Conservation (phyloP, 1,139 yeast genomes). For the Pichia sp. region DNA sequence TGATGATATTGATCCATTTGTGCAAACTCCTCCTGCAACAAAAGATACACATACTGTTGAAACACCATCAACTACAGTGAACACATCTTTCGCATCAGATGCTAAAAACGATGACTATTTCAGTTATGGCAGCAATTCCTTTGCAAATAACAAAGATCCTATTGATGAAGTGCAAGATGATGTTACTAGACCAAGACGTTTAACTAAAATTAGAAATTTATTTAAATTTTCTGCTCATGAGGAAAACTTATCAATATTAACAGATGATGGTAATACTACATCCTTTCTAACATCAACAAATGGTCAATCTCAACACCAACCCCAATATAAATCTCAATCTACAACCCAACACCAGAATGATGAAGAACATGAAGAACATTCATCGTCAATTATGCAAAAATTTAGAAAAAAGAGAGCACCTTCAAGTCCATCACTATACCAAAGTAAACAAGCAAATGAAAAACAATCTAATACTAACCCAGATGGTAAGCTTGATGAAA, state of each 20-base stretch:
- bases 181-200: constrained; percentile 18
- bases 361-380: constrained; percentile 15
- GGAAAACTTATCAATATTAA: not conserved
- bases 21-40: constrained; percentile 22
- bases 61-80: constrained; percentile 7
- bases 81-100: not conserved
- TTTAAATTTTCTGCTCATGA: constrained; percentile 25
- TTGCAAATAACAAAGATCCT: not conserved
- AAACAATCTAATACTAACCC: not conserved
- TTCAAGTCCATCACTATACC: constrained; percentile 23
- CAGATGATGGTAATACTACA: not conserved
- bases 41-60: constrained; percentile 9
- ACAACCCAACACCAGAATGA: not conserved
- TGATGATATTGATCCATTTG: constrained; percentile 9
- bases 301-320: constrained; percentile 9
- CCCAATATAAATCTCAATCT: not conserved
- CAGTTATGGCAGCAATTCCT: not conserved
- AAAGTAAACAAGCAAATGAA: constrained; percentile 2
- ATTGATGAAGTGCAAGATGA: constrained; percentile 17
- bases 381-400: constrained; percentile 26
- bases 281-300: not conserved
- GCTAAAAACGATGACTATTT: constrained; percentile 1
- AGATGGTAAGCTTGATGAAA: constrained; percentile 5
- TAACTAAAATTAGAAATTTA: constrained; percentile 27
- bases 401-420: constrained; percentile 29